These are phyloP conservation scores for Gossypium schwendimanii DNA, from an alignment of 441 rosid species.

Conservation along the genomic window DNA sequence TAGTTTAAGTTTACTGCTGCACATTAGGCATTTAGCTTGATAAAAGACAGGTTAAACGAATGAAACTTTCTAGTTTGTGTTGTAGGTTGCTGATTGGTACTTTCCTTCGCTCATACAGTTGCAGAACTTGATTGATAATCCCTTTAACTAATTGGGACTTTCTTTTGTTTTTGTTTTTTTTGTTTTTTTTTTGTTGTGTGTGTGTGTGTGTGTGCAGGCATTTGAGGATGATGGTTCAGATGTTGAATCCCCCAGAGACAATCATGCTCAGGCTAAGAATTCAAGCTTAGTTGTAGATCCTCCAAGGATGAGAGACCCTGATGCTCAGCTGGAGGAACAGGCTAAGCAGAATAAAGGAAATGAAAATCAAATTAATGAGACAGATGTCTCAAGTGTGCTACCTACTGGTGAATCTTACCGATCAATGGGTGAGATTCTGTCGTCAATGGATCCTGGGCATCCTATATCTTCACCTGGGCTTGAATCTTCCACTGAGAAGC, in stretches of 20 bases:
- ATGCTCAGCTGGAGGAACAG: constrained; percentile 48
- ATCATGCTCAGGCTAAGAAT: constrained; percentile 38
- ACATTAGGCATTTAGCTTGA: neutral
- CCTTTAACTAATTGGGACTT: neutral
- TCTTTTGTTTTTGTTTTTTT: neutral
- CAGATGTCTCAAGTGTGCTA: constrained; percentile 36
- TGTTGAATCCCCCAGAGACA: constrained; percentile 55
- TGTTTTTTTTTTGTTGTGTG: too few species aligned
- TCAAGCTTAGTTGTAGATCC: constrained; percentile 39
- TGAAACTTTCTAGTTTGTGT: neutral
- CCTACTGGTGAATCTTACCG: constrained; percentile 56
- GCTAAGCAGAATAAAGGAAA: constrained; percentile 47
- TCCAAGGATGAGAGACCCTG: constrained; percentile 38
- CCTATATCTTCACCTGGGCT: constrained; percentile 44
- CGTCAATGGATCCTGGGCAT: constrained; percentile 55
- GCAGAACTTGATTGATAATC: neutral
- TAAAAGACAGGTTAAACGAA: neutral
- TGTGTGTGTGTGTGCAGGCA: constrained; percentile 40
- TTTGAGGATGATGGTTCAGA: constrained; percentile 84
- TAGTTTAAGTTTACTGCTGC: neutral
- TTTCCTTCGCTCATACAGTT: constrained; percentile 10
- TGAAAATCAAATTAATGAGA: constrained; percentile 39
- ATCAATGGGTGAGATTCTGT: constrained; percentile 67
- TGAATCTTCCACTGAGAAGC: constrained; percentile 62
- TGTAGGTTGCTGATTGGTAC: neutral